These are phyloP conservation scores for Arctostaphylos glauca DNA, from an alignment of 148 eudicot species.

Conservation along the genomic window DNA sequence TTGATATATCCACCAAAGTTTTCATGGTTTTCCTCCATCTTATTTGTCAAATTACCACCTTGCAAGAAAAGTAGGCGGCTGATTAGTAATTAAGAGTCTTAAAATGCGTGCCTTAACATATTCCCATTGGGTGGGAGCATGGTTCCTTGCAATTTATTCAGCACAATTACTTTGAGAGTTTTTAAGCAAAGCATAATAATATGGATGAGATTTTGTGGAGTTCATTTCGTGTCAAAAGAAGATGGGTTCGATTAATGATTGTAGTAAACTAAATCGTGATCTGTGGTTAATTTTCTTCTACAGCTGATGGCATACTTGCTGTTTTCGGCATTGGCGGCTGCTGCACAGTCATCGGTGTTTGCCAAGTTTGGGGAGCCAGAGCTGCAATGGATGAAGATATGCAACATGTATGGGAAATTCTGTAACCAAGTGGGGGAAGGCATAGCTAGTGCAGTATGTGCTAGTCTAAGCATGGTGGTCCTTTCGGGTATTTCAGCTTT, in stretches of 20 bases:
- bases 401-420: slow-evolving; percentile 64
- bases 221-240: not conserved
- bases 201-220: not conserved
- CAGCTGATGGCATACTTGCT: slow-evolving; percentile 83
- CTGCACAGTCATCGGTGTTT: slow-evolving; percentile 58
- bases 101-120: not conserved
- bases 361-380: slow-evolving; percentile 69
- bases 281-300: slow-evolving; percentile 8
- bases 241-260: not conserved
- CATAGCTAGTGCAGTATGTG: slow-evolving; percentile 55
- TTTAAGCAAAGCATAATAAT: not conserved
- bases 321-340: slow-evolving; percentile 67
- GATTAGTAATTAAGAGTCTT: not conserved
- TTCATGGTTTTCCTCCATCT: not conserved
- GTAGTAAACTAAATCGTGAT: not conserved
- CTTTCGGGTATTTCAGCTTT: slow-evolving; percentile 77
- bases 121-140: no score
- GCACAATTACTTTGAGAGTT: not conserved
- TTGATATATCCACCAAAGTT: not conserved
- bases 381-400: slow-evolving; percentile 86
- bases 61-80: not conserved
- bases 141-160: not conserved
- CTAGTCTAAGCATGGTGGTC: slow-evolving; percentile 45
- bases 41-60: not conserved
- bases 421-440: slow-evolving; percentile 79